Evolutionary conservation across 768 basidiomycete genomes (phyloP).

Genomic region (Leccinum rimulosum): DNA sequence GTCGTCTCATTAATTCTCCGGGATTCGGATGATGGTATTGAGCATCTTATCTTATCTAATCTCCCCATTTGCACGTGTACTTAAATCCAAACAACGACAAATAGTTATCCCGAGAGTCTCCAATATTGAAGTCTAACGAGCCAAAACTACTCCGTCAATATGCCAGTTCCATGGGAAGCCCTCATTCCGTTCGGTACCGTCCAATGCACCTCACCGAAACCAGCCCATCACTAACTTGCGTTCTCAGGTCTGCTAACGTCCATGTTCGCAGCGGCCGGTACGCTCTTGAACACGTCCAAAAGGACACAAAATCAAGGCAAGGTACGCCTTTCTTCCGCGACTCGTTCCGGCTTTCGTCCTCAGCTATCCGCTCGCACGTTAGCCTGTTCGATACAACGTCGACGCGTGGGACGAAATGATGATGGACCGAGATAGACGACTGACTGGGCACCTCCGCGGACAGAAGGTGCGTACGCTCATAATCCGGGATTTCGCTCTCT

Average conservation of each 20-base stretch:
- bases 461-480: constrained; percentile 65
- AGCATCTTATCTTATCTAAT: not conserved
- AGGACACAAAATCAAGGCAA: constrained; percentile 88
- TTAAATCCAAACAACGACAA: constrained; percentile 20
- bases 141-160: constrained; percentile 34
- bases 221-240: constrained; percentile 3
- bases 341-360: not conserved
- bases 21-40: too few species aligned
- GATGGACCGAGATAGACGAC: constrained; percentile 85
- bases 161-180: constrained; percentile 98
- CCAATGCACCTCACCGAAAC: too few species aligned
- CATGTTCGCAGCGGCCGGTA: constrained; percentile 91
- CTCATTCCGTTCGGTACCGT: constrained; percentile 86
- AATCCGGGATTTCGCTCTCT: not conserved
- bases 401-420: constrained; percentile 95
- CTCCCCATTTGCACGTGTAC: not conserved
- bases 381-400: constrained; percentile 83
- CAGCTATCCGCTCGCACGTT: not conserved
- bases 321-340: constrained; percentile 40
- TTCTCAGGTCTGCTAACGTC: constrained; percentile 72
- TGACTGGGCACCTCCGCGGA: constrained; percentile 85
- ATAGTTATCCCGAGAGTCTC: constrained; percentile 9
- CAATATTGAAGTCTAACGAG: too few species aligned
- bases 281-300: constrained; percentile 76
- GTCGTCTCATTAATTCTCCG: too few species aligned